phyloP scores from a whole-genome alignment of 352 stramenopile species.

The Blastocystis sp. region DNA sequence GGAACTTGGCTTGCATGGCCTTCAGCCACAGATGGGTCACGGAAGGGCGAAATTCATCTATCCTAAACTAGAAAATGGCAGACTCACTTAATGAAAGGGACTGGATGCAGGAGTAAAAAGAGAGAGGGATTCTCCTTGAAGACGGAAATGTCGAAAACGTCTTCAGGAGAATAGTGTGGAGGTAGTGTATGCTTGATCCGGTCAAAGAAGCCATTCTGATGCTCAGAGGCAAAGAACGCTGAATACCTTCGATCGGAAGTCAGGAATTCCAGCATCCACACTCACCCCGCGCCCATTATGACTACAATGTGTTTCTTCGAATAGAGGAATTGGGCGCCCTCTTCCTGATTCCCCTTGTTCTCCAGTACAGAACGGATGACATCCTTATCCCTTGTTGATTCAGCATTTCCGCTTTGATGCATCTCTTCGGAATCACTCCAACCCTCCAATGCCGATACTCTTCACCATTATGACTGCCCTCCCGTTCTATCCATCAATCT shows the following conservation, averaged over 20 bases:
- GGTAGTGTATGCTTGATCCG: conserved; percentile 12
- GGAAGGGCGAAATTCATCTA: neutral
- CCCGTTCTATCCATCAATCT: no score
- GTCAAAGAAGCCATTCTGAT: conserved; percentile 51
- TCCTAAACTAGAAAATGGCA: neutral
- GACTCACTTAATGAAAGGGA: neutral
- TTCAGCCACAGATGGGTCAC: conserved; percentile 34
- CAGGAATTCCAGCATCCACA: conserved; percentile 46
- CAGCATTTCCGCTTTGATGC: no score
- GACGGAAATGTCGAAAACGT: conserved; percentile 21
- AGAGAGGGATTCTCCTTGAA: conserved; percentile 52
- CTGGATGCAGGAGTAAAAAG: conserved; percentile 28
- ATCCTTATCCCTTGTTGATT: neutral
- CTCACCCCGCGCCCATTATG: conserved; percentile 50
- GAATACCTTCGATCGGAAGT: conserved; percentile 42
- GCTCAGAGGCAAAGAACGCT: neutral
- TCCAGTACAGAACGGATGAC: neutral
- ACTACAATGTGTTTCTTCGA: conserved; percentile 14
- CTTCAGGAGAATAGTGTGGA: conserved; percentile 10
- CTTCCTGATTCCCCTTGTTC: neutral
- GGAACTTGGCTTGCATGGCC: neutral
- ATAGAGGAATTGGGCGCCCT: neutral
- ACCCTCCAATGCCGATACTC: no score
- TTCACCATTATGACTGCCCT: no score
- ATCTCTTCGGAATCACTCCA: no score